A percentile compares a stretch with the other conserved stretches of the same genome.
phyloP scores from a whole-genome alignment of 306 rosid species.

The Rosa multiflora region DNA sequence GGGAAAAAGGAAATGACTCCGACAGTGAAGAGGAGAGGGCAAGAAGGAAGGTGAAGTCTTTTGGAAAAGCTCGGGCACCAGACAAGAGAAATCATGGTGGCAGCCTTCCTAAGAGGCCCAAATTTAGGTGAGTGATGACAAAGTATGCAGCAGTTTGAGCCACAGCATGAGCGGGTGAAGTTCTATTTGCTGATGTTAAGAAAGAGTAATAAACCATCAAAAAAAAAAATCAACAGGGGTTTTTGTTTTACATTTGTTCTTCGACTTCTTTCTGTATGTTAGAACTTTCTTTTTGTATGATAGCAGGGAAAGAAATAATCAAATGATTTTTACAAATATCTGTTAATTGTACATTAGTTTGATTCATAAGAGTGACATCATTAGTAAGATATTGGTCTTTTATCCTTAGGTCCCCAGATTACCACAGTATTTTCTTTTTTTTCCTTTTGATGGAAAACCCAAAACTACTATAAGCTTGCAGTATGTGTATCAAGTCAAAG shows the following conservation, averaged over 20 bases:
- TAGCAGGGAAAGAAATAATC: background rate
- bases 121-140: slow-evolving; percentile 26
- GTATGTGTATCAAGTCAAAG: no score
- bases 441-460: no score
- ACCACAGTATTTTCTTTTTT: no score
- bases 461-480: no score
- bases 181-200: slow-evolving; percentile 4
- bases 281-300: background rate
- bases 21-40: slow-evolving; percentile 41
- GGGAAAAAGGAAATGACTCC: slow-evolving; percentile 36
- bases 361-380: background rate
- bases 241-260: background rate
- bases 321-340: background rate
- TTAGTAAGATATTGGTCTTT: no score
- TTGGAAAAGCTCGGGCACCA: slow-evolving; percentile 34
- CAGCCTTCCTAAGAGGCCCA: slow-evolving; percentile 35
- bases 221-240: background rate
- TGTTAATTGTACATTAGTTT: background rate
- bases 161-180: background rate
- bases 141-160: slow-evolving; percentile 9
- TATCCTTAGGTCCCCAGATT: no score
- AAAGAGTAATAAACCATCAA: background rate
- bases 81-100: slow-evolving; percentile 28
- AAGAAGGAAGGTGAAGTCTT: slow-evolving; percentile 33
- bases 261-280: background rate